phyloP scores from a whole-genome alignment of 192 early-diverging fungal genomes.

The Diversispora eburnea region DNA sequence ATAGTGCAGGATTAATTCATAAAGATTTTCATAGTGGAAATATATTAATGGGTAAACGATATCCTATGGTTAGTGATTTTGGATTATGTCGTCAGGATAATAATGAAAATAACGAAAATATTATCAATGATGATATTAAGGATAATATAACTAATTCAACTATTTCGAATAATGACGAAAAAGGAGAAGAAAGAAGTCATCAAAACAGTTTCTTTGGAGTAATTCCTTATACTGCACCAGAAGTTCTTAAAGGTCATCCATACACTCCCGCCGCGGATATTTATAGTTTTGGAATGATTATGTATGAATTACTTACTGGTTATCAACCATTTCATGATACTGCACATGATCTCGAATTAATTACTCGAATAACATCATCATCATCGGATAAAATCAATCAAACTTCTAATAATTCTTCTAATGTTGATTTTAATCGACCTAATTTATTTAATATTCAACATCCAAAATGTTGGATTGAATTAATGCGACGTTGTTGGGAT shows the following conservation, averaged over 20 bases:
- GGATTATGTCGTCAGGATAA: background rate
- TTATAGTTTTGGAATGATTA: constrained; percentile 41
- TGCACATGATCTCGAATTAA: background rate
- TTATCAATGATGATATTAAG: background rate
- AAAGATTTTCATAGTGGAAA: constrained; percentile 20
- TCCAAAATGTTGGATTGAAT: background rate
- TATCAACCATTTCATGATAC: constrained; percentile 31
- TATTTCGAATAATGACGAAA: background rate
- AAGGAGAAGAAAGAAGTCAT: background rate
- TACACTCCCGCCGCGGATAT: constrained; percentile 37
- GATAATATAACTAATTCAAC: background rate
- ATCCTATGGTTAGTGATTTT: constrained; percentile 2
- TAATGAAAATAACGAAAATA: background rate
- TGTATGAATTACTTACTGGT: constrained; percentile 41
- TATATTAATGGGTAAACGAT: background rate
- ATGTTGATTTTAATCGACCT: background rate
- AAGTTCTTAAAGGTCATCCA: constrained; percentile 31
- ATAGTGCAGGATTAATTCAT: constrained; percentile 9
- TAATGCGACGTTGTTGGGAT: constrained; percentile 14
- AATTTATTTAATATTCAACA: background rate
- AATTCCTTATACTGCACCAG: constrained; percentile 40
- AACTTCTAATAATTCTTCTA: too few species aligned
- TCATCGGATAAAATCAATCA: too few species aligned
- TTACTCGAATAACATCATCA: background rate
- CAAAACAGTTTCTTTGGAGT: constrained; percentile 21